Evolutionary conservation across 148 eudicot genomes (phyloP).

Genomic region (Mesembryanthemum crystallinum): DNA sequence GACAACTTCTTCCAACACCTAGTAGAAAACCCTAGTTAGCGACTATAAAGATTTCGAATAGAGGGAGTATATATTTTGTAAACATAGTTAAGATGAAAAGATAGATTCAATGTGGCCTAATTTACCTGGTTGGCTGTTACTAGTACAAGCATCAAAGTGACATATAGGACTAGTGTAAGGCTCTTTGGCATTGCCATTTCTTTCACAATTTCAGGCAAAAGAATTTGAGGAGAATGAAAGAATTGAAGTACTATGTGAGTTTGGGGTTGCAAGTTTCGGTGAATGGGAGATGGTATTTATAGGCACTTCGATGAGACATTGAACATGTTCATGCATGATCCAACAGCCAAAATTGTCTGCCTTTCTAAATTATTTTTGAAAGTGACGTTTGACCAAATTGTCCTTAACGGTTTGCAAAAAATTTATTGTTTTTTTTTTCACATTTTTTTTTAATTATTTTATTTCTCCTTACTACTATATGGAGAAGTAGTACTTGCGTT

Average conservation of each 20-base stretch:
- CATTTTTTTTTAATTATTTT: too few relatives aligned
- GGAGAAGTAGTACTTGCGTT: too few relatives aligned
- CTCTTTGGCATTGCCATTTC: conserved; percentile 35
- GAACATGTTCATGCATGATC: conserved; percentile 17
- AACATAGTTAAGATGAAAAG: too few relatives aligned
- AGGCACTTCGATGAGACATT: conserved; percentile 12
- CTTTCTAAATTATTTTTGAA: conserved; percentile 4
- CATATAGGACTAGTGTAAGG: conserved; percentile 17
- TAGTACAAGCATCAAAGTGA: conserved; percentile 32
- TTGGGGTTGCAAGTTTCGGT: conserved; percentile 9
- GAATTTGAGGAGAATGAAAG: neutral
- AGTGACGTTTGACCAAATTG: conserved; percentile 22
- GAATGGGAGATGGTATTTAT: conserved; percentile 27
- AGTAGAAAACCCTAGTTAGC: too few relatives aligned
- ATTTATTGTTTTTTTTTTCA: too few relatives aligned
- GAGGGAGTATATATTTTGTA: too few relatives aligned
- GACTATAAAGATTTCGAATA: too few relatives aligned
- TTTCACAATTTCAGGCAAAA: neutral
- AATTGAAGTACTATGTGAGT: neutral
- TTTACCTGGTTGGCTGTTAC: conserved; percentile 38
- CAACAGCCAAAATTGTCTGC: conserved; percentile 7
- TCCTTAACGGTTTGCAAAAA: neutral
- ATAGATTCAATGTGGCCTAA: too few relatives aligned
- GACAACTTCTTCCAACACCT: too few relatives aligned
- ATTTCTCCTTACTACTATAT: too few relatives aligned